These are phyloP conservation scores for Phytophthora hybrid DNA, from an alignment of 352 stramenopile genomes.

Conservation along the genomic window DNA sequence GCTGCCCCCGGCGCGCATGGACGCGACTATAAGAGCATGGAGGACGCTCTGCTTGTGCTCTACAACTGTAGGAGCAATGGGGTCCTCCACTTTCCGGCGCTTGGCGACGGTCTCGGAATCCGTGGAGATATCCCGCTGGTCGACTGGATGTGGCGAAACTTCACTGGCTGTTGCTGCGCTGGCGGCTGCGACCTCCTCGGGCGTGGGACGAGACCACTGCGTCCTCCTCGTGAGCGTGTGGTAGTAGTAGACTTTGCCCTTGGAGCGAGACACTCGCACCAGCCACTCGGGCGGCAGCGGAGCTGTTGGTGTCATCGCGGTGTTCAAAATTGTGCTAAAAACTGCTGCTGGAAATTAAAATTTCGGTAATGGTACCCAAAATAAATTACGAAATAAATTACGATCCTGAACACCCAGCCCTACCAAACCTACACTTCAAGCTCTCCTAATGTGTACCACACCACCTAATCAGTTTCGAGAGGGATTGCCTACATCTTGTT, in stretches of 20 bases:
- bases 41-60: constrained; percentile 22
- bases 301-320: background rate
- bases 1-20: constrained; percentile 66
- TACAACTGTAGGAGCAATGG: constrained; percentile 18
- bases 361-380: background rate
- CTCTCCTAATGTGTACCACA: constrained; percentile 7
- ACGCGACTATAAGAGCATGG: constrained; percentile 46
- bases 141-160: background rate
- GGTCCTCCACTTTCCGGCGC: constrained; percentile 24
- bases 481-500: background rate
- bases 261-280: constrained; percentile 75
- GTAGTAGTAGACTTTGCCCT: constrained; percentile 79
- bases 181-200: constrained; percentile 13
- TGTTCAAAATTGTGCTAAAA: too few species aligned
- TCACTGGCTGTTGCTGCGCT: background rate
- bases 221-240: constrained; percentile 57
- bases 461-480: background rate
- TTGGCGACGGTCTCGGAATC: constrained; percentile 10
- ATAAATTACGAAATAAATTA: too few species aligned
- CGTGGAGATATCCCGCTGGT: background rate
- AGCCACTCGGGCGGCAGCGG: constrained; percentile 63
- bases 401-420: background rate
- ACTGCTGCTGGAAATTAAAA: too few species aligned
- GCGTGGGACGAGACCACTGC: constrained; percentile 64
- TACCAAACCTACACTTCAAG: background rate